Evolutionary conservation across 345 rosid genomes (phyloP), one percentile per base, ranked within the genome.

Genomic region (Eucalyptus globulus): DNA sequence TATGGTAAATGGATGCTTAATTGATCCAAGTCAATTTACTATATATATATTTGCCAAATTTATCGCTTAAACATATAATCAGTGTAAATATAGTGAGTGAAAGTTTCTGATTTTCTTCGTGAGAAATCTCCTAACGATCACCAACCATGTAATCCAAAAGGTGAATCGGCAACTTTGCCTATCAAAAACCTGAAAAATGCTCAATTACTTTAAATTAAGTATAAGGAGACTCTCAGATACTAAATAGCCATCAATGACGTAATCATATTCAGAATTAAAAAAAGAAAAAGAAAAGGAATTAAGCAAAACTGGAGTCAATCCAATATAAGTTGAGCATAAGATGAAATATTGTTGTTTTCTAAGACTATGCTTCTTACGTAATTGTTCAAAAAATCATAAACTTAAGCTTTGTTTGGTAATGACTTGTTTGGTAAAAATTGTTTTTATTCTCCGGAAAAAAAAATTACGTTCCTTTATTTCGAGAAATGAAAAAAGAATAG

Each of bases 391-490:
- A 51, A 51, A 16, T 17, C 2, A 6, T 51, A 51, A 51, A 51
- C 54, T 17, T 51, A 16, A 49, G 16, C 16, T 49, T 0, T 13
- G 50, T 49, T 49, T 49, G 50, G 15, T 49, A 49, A 49, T 5
- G 50, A 1, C 50, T 2, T 5, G 50, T 49, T 49, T 49, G 50
- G 50, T 49, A 49, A 49, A 49, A 49, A 14, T 5, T 49, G 6
- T 14, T 49, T 49, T 49, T 49, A 1, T 49, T 14, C 6, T 14
- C 16, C 16, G 6, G 51, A 49, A 49, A 0, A 49, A 0, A 49
- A 49, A 49, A 49, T 49, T 49, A 0, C 14, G 0, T 49, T 14
- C 1, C 14, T 49, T 49, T 49, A 3, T 49, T 49, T 49, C 0
- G 51, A 49, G 51, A 49, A 49, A 5, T 3, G 2, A 14, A 2